Evolutionary conservation across 257 asterid genomes (phyloP).

Genomic region (Cynanchum wilfordii): DNA sequence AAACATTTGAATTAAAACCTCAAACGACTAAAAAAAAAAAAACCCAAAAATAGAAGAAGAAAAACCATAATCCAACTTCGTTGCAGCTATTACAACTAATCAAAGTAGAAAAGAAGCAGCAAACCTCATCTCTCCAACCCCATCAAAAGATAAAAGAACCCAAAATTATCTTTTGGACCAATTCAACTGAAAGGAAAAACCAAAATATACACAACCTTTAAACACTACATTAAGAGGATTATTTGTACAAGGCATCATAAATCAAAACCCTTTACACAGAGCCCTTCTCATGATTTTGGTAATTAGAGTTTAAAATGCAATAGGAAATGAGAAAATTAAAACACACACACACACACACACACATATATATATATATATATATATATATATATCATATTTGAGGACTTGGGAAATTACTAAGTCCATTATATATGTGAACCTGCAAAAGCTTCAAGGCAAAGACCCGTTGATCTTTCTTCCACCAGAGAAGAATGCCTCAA

Average conservation of each 20-base stretch:
- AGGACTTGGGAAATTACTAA: not conserved
- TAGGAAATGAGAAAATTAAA: not conserved
- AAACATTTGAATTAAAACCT: not conserved
- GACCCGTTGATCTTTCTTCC: not conserved
- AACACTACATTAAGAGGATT: not conserved
- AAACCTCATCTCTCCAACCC: not conserved
- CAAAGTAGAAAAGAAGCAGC: not conserved
- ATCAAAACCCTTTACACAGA: not conserved
- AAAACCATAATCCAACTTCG: not conserved
- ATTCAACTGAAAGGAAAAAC: not conserved
- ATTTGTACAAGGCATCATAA: not conserved
- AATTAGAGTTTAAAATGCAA: not conserved
- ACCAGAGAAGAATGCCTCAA: not conserved
- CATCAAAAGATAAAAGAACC: not conserved
- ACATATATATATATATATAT: too few relatives aligned
- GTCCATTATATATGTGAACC: not conserved
- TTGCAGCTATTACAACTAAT: not conserved
- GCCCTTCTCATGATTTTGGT: not conserved
- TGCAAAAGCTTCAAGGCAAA: not conserved
- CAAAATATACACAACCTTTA: not conserved
- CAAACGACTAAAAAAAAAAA: not conserved
- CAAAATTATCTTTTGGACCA: not conserved
- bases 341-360: not conserved
- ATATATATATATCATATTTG: too few relatives aligned
- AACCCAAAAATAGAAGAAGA: not conserved